These are phyloP conservation scores for Striga asiatica DNA, from an alignment of 257 asterid species.

Conservation along the genomic window DNA sequence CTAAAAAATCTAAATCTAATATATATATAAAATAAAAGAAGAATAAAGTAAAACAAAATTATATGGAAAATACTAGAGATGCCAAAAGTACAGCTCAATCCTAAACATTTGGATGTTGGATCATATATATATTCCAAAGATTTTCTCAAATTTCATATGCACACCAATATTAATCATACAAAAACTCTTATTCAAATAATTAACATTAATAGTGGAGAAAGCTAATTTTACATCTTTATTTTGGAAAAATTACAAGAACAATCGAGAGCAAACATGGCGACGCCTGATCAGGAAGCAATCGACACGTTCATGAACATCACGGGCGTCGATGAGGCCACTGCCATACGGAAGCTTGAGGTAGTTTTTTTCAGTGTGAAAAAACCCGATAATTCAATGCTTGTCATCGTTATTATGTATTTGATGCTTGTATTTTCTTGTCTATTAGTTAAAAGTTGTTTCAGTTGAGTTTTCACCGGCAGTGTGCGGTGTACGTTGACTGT, in stretches of 20 bases:
- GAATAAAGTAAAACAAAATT: no score
- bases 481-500: slow-evolving; percentile 2
- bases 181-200: neutral
- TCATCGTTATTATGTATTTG: neutral
- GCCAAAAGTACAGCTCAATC: no score
- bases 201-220: neutral
- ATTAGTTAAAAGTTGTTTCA: neutral
- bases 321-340: slow-evolving; percentile 33
- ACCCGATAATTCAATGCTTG: neutral
- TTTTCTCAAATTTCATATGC: neutral
- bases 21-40: no score
- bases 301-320: slow-evolving; percentile 39
- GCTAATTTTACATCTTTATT: neutral
- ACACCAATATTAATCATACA: neutral
- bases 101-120: no score
- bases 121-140: no score
- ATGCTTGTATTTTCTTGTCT: neutral
- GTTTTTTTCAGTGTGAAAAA: neutral
- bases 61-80: no score
- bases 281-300: slow-evolving; percentile 28
- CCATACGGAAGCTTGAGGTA: slow-evolving; percentile 31
- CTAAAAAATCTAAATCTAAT: no score
- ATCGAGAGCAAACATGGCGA: slow-evolving; percentile 20
- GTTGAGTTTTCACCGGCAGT: slow-evolving; percentile 10
- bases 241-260: no score